A percentile compares a stretch with the other conserved stretches of the same genome.
These are phyloP conservation scores for Erodium maritimum DNA, from an alignment of 345 rosid genomes.

Conservation along the genomic window DNA sequence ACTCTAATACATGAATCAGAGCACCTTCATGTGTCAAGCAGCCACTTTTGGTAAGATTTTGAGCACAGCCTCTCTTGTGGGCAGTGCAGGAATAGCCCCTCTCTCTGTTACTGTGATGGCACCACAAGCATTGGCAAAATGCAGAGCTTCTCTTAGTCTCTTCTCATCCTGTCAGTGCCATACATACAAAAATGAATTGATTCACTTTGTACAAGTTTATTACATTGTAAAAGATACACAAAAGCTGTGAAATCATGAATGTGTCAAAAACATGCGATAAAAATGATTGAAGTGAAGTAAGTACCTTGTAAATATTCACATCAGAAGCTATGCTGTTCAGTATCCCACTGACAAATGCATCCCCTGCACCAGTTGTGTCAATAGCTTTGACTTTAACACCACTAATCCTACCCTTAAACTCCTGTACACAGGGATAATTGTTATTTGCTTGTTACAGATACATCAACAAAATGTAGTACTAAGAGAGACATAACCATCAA, in stretches of 20 bases:
- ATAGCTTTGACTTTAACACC: slow-evolving; percentile 57
- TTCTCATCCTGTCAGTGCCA: slow-evolving; percentile 53
- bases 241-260: no score
- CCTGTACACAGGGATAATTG: slow-evolving; percentile 21
- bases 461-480: background rate
- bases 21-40: slow-evolving; percentile 3
- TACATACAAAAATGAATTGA: no score
- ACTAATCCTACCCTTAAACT: slow-evolving; percentile 55
- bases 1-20: background rate
- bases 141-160: slow-evolving; percentile 58
- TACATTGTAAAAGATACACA: background rate
- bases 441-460: background rate
- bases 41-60: slow-evolving; percentile 22
- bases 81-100: slow-evolving; percentile 93
- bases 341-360: slow-evolving; percentile 67
- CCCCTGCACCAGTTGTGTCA: slow-evolving; percentile 87
- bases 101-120: slow-evolving; percentile 76
- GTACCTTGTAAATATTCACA: slow-evolving; percentile 33
- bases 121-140: slow-evolving; percentile 79
- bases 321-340: slow-evolving; percentile 53
- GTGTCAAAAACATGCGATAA: background rate
- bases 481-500: no score
- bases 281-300: no score
- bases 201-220: no score
- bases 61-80: slow-evolving; percentile 56